A percentile compares a stretch with the other conserved stretches of the same genome.
phyloP scores from a whole-genome alignment of 23 red algal species.

The Cyanidium caldarium region DNA sequence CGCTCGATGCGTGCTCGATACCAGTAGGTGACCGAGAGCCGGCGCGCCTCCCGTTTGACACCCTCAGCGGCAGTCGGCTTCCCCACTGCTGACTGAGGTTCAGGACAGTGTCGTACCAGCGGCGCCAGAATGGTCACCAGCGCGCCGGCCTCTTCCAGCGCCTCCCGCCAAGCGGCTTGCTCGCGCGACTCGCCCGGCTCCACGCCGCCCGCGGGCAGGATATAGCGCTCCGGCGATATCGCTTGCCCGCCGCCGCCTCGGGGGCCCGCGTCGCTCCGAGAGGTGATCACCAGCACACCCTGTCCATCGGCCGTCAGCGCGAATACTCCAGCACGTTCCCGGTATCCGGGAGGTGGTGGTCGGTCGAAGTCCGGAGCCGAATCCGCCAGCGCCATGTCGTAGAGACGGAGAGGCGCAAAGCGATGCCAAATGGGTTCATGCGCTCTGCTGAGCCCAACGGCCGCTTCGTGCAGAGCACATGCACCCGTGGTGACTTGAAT shows the following conservation, averaged over 20 bases:
- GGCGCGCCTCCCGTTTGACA: neutral
- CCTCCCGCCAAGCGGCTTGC: neutral
- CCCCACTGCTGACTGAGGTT: too few species aligned
- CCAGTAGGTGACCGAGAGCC: neutral
- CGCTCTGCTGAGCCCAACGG: too few species aligned
- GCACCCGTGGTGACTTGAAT: too few species aligned
- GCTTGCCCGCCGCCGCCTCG: neutral
- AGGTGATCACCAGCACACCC: neutral
- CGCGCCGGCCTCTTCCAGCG: neutral
- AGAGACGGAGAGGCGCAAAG: too few species aligned
- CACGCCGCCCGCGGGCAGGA: neutral
- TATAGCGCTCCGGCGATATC: neutral
- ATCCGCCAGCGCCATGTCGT: too few species aligned
- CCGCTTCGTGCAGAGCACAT: too few species aligned
- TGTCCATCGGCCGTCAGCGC: neutral
- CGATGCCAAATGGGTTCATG: too few species aligned
- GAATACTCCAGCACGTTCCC: neutral
- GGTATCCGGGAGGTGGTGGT: neutral
- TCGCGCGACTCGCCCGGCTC: neutral
- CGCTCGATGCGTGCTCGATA: neutral
- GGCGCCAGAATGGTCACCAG: neutral
- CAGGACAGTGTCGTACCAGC: constrained; percentile 1
- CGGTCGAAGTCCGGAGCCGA: neutral
- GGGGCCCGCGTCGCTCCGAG: neutral
- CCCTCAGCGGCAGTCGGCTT: neutral